Conservation (phyloP, 164 flowering plant genomes). For the Litsea cubeba region DNA sequence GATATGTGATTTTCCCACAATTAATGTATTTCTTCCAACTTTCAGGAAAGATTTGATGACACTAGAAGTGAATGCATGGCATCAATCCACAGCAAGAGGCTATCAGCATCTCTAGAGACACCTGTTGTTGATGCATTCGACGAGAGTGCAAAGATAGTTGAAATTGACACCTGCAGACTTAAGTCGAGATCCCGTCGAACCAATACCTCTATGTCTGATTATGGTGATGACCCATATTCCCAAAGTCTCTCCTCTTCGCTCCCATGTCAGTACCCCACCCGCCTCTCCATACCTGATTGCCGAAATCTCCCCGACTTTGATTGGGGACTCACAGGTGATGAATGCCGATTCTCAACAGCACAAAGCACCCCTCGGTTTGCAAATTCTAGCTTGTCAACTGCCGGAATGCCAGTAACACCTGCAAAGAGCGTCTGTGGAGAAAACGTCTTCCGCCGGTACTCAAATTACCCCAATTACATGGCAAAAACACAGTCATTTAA, state of each 20-base stretch:
- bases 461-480: conserved; percentile 68
- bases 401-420: conserved; percentile 41
- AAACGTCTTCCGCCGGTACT: conserved; percentile 33
- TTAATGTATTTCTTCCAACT: not conserved
- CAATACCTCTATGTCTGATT: conserved; percentile 38
- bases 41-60: conserved; percentile 66
- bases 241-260: conserved; percentile 46
- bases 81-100: conserved; percentile 61
- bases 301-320: conserved; percentile 41
- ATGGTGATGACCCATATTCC: conserved; percentile 38
- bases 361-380: conserved; percentile 74
- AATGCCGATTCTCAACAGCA: conserved; percentile 64
- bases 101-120: conserved; percentile 53
- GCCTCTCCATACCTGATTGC: conserved; percentile 45
- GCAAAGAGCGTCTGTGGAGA: conserved; percentile 67
- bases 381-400: conserved; percentile 20
- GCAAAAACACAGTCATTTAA: conserved; percentile 64
- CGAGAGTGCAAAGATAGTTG: conserved; percentile 80
- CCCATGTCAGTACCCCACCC: conserved; percentile 48
- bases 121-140: conserved; percentile 29
- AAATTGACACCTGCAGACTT: conserved; percentile 66
- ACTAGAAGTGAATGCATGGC: conserved; percentile 47
- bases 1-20: not conserved
- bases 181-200: conserved; percentile 46
- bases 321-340: conserved; percentile 55